Evolutionary conservation across 768 basidiomycete species (phyloP), one percentile per base, ranked within the genome.

Genomic region (Cystoderma amianthinum): DNA sequence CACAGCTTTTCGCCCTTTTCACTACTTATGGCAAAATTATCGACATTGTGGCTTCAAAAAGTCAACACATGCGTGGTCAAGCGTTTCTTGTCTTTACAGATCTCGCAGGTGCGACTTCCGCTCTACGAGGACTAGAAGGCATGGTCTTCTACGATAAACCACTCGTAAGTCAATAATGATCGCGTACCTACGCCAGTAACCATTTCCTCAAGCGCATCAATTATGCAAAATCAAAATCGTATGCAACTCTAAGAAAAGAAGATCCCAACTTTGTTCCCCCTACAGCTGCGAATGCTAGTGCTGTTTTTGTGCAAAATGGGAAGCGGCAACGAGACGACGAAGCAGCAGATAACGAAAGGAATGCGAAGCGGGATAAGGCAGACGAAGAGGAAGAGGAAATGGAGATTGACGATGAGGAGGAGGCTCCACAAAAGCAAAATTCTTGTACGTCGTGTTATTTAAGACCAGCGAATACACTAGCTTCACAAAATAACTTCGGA

Each of bases 21-120:
- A 84, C 85, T 5, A 87, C 93, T 33, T 88, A 96, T 64, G 95
- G 95, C 59, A 86, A 82, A 59, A 71, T 98, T 44, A 78, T 98
- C 68, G 95, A 97, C 60, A 80, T 98, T 44, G 77, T 97, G 44
- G 93, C 94, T 17, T 80, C 85, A 18, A 93, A 95, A 62, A 78
- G 72, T 57, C 66, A 77, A 44, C 86, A 82, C 62, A 90, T 88
- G 82, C 78, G 84, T 48, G 94, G 93, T 16, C 93, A 96, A 63
- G 95, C 95, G 1, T 98, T 96, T 64, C 82, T 97, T 55, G 92
- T 95, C 53, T 98, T 96, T 65, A 76, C 79, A 38, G 95, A 98
- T 65, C 80, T 95, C 38, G 78, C 88, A 7, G 80, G 82, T 41
- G 90, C 92, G 44, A 97, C 95, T 4, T 79, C 90, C 41, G 95